Conservation (phyloP, 1,284 basidiomycete species). For the Agroathelia rolfsii region DNA sequence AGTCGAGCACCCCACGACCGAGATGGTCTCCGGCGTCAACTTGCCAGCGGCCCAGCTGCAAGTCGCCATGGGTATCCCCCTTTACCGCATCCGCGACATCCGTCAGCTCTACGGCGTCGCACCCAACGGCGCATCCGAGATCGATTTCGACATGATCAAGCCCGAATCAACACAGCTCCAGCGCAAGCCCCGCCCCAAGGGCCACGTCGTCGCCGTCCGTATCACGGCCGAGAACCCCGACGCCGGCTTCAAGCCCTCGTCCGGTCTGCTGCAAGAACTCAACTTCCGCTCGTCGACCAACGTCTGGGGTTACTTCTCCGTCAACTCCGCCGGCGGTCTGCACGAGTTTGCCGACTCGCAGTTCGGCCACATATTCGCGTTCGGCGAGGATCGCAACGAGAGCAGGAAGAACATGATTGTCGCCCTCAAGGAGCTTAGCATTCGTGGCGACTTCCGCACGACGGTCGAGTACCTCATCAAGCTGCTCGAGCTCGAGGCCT, state of each 20-base stretch:
- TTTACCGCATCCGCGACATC: slow-evolving; percentile 94
- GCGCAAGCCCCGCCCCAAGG: slow-evolving; percentile 93
- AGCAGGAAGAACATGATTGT: slow-evolving; percentile 99
- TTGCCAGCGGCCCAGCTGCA: slow-evolving; percentile 96
- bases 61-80: slow-evolving; percentile 96
- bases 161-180: slow-evolving; percentile 84
- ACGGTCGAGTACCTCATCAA: slow-evolving; percentile 99
- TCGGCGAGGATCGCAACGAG: slow-evolving; percentile 93
- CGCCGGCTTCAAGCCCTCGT: slow-evolving; percentile 99
- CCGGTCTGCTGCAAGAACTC: slow-evolving; percentile 92
- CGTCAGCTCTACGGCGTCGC: slow-evolving; percentile 93
- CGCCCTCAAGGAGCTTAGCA: slow-evolving; percentile 95
- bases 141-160: slow-evolving; percentile 93
- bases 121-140: slow-evolving; percentile 79
- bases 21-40: slow-evolving; percentile 99
- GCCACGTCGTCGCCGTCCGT: slow-evolving; percentile 97
- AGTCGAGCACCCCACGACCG: slow-evolving; percentile 98
- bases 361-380: slow-evolving; percentile 99
- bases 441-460: slow-evolving; percentile 97
- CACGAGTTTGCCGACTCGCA: slow-evolving; percentile 99
- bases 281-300: slow-evolving; percentile 99
- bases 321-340: slow-evolving; percentile 88
- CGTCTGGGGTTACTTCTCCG: slow-evolving; percentile 99
- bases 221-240: slow-evolving; percentile 99
- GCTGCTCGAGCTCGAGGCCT: slow-evolving; percentile 92